Percentiles rank a stretch among this genome's conserved stretches.
Conservation (phyloP, 2,329 filamentous ascomycete genomes). For the Ophiostoma perfectum region DNA sequence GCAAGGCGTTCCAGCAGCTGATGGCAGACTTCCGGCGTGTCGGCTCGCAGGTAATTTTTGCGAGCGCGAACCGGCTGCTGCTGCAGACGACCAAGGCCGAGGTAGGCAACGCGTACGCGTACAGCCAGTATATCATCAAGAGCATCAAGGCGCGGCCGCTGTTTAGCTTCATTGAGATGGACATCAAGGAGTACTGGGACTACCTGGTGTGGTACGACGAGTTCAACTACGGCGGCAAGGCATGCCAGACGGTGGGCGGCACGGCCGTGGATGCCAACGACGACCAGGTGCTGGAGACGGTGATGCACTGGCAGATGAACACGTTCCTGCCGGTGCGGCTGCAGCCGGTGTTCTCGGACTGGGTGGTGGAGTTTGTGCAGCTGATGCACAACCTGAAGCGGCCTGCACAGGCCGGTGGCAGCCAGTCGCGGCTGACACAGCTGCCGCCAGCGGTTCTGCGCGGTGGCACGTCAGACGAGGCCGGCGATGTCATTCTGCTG, state of each 20-base stretch:
- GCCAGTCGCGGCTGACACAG: slow-evolving; percentile 50
- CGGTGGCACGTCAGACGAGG: slow-evolving; percentile 36
- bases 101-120: slow-evolving; percentile 93
- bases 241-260: slow-evolving; percentile 72
- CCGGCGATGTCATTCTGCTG: slow-evolving; percentile 59
- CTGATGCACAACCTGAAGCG: slow-evolving; percentile 86
- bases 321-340: slow-evolving; percentile 78
- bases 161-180: slow-evolving; percentile 94
- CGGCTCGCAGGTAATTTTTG: slow-evolving; percentile 93
- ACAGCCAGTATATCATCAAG: slow-evolving; percentile 95
- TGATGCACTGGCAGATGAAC: slow-evolving; percentile 98
- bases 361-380: slow-evolving; percentile 91
- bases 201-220: slow-evolving; percentile 98
- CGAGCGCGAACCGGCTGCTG: slow-evolving; percentile 79
- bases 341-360: slow-evolving; percentile 81
- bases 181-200: slow-evolving; percentile 99
- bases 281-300: slow-evolving; percentile 50
- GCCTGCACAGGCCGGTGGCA: slow-evolving; percentile 46
- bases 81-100: slow-evolving; percentile 95
- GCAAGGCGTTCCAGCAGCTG: slow-evolving; percentile 92
- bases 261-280: slow-evolving; percentile 1
- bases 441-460: slow-evolving; percentile 46
- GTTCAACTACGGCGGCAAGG: slow-evolving; percentile 97
- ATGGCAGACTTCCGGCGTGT: slow-evolving; percentile 96
- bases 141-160: slow-evolving; percentile 92